These are phyloP conservation scores for Stemphylium beticola DNA, from an alignment of 2,329 filamentous ascomycete genomes.

Conservation along the genomic window DNA sequence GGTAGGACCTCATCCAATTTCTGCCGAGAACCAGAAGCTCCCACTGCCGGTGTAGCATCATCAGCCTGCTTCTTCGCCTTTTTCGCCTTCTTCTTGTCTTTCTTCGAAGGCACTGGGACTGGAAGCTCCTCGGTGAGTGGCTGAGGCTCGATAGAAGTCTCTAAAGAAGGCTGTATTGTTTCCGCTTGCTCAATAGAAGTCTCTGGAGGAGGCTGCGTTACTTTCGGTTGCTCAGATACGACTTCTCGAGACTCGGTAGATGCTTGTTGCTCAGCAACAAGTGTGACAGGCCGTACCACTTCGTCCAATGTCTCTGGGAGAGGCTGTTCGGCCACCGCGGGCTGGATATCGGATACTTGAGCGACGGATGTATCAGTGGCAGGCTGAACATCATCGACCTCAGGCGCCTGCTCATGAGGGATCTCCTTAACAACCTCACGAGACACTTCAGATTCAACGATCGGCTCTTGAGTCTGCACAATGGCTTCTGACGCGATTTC, in stretches of 20 bases:
- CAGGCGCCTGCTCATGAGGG: neutral
- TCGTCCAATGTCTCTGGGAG: neutral
- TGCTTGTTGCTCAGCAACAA: neutral
- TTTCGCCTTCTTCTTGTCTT: slow-evolving; percentile 35
- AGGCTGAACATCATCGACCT: neutral
- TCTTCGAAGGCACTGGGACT: slow-evolving; percentile 16
- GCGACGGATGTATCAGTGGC: neutral
- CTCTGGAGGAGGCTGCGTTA: slow-evolving; percentile 9
- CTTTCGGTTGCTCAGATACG: slow-evolving; percentile 1
- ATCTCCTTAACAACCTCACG: neutral
- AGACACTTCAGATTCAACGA: slow-evolving; percentile 1
- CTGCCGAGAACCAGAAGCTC: slow-evolving; percentile 9
- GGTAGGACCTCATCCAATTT: slow-evolving; percentile 1
- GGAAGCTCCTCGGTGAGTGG: slow-evolving; percentile 11
- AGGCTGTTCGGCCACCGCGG: neutral
- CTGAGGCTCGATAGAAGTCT: slow-evolving; percentile 14
- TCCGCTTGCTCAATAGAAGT: slow-evolving; percentile 3
- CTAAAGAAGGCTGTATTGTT: slow-evolving; percentile 11
- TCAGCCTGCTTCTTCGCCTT: slow-evolving; percentile 31
- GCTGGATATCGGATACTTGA: neutral
- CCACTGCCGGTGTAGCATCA: slow-evolving; percentile 12
- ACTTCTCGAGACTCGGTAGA: slow-evolving; percentile 1
- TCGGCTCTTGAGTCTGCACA: neutral
- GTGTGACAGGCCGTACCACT: neutral
- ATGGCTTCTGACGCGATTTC: neutral